Evolutionary conservation across 176 grass and related monocot species (phyloP).

Genomic region (Chloris gayana): DNA sequence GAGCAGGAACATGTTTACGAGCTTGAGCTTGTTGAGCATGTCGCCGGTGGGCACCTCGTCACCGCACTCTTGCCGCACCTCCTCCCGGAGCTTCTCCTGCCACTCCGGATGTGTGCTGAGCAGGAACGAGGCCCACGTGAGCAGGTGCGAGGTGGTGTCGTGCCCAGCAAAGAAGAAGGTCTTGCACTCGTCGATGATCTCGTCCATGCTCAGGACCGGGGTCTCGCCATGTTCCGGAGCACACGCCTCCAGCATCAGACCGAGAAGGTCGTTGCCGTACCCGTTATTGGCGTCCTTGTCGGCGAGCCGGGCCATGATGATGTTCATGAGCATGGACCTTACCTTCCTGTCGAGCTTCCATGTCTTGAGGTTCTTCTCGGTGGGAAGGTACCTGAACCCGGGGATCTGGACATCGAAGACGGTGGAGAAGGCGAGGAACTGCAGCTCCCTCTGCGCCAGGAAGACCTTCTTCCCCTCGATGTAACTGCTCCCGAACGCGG

Average conservation of each 20-base stretch:
- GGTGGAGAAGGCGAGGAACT: conserved; percentile 42
- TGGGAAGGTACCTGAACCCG: conserved; percentile 30
- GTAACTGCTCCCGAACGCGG: conserved; percentile 69
- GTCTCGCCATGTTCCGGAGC: conserved; percentile 3
- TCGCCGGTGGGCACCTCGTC: conserved; percentile 25
- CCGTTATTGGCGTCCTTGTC: neutral
- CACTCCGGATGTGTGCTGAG: conserved; percentile 41
- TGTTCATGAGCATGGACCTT: conserved; percentile 31
- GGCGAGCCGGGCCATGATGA: conserved; percentile 31
- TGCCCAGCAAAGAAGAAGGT: conserved; percentile 60
- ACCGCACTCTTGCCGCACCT: conserved; percentile 39
- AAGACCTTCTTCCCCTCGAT: conserved; percentile 50
- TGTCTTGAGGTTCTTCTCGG: conserved; percentile 28
- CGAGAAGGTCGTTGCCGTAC: conserved; percentile 50
- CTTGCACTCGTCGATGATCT: conserved; percentile 66
- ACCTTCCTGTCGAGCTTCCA: conserved; percentile 39
- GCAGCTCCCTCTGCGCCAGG: conserved; percentile 49
- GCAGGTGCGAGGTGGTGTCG: conserved; percentile 37
- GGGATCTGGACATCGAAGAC: conserved; percentile 25
- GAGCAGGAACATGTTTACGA: conserved; percentile 53
- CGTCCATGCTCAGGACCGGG: conserved; percentile 37
- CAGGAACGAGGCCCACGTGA: conserved; percentile 43
- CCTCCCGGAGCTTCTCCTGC: conserved; percentile 51
- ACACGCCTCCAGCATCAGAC: conserved; percentile 45
- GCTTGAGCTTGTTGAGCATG: conserved; percentile 36